A percentile compares a stretch with the other conserved stretches of the same genome.
Evolutionary conservation across 2,329 filamentous ascomycete genomes (phyloP).

Genomic region (Rasamsonia emersonii): DNA sequence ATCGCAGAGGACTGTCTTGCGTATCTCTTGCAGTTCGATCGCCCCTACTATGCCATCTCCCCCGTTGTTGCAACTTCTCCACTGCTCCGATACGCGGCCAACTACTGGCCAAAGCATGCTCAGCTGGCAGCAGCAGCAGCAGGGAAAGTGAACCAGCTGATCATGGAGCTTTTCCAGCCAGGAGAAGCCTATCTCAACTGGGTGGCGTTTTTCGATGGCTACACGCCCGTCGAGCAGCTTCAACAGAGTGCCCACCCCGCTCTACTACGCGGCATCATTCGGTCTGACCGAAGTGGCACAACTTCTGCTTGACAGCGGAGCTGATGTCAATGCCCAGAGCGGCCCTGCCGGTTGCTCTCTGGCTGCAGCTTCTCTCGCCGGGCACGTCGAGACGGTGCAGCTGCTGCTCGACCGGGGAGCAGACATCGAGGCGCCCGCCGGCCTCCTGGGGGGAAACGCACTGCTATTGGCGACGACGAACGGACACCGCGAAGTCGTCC

Average conservation of each 20-base stretch:
- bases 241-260: neutral
- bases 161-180: neutral
- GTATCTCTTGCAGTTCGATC: conserved; percentile 15
- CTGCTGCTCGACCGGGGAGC: neutral
- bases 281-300: neutral
- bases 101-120: neutral
- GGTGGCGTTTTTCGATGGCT: neutral
- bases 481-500: neutral
- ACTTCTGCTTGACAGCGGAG: neutral
- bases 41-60: too few species aligned
- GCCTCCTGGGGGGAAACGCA: neutral
- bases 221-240: neutral
- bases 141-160: neutral
- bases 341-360: neutral
- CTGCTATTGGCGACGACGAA: neutral
- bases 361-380: neutral
- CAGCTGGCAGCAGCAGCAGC: neutral
- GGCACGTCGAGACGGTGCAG: neutral
- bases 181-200: neutral
- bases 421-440: neutral
- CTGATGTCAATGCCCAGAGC: neutral
- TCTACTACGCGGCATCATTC: conserved; percentile 1
- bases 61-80: neutral
- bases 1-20: conserved; percentile 15
- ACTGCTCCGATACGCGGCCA: conserved; percentile 1